A percentile compares a stretch with the other conserved stretches of the same genome.
phyloP scores from a whole-genome alignment of 306 rosid genomes.

The Oxytropis ochrocephala region DNA sequence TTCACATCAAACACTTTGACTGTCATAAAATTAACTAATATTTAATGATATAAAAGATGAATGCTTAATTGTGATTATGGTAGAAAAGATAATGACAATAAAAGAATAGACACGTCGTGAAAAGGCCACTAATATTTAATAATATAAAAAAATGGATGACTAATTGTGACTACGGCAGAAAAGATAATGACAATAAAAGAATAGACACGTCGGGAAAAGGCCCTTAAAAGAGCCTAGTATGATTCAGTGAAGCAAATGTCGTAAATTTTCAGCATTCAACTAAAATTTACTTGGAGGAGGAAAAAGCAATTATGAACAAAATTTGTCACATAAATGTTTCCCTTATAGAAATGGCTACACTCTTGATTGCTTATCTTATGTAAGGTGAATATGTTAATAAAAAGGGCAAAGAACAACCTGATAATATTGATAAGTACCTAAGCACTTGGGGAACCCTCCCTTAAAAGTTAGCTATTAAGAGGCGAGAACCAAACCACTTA shows the following conservation, averaged over 20 bases:
- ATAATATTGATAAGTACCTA: too few relatives aligned
- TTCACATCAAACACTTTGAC: constrained; percentile 71
- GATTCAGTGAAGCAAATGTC: constrained; percentile 7
- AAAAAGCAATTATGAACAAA: not conserved
- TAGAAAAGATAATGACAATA: not conserved
- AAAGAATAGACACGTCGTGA: not conserved
- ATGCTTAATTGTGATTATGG: not conserved
- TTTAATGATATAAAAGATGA: not conserved
- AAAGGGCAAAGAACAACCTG: not conserved
- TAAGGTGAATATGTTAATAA: constrained; percentile 6
- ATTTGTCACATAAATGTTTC: not conserved
- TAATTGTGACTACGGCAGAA: not conserved
- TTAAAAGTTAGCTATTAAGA: too few relatives aligned
- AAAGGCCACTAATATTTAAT: not conserved
- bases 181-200: not conserved
- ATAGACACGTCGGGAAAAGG: not conserved
- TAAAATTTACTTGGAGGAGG: not conserved
- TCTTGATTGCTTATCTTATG: not conserved
- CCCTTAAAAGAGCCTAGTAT: not conserved
- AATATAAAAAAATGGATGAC: not conserved
- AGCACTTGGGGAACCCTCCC: too few relatives aligned
- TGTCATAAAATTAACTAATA: constrained; percentile 25
- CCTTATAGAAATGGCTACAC: not conserved
- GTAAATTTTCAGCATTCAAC: not conserved
- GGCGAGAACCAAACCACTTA: too few relatives aligned